phyloP scores from a whole-genome alignment of 2,329 filamentous ascomycete genomes.

The Nemania sp. region DNA sequence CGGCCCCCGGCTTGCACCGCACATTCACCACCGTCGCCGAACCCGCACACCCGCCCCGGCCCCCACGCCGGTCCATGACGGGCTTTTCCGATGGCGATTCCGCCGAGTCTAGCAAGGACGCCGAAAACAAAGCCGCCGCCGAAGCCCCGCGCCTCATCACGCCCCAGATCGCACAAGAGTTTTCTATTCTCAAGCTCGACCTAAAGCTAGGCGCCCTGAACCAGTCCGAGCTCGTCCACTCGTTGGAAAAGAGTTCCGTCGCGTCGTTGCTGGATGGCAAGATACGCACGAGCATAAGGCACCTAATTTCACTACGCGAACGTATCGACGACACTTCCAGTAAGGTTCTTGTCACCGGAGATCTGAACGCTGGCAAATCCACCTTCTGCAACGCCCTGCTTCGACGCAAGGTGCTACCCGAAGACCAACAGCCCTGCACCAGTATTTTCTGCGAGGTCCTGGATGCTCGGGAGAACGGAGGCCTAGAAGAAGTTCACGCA shows the following conservation, averaged over 20 bases:
- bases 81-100: slow-evolving; percentile 69
- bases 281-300: slow-evolving; percentile 92
- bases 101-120: slow-evolving; percentile 79
- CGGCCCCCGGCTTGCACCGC: slow-evolving; percentile 72
- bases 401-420: slow-evolving; percentile 89
- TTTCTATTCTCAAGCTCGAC: slow-evolving; percentile 94
- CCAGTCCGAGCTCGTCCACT: slow-evolving; percentile 92
- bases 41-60: slow-evolving; percentile 58
- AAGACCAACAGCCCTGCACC: slow-evolving; percentile 98
- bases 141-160: slow-evolving; percentile 85
- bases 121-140: slow-evolving; percentile 68
- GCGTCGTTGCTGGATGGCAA: slow-evolving; percentile 92
- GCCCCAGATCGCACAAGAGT: slow-evolving; percentile 93
- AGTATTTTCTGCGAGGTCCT: slow-evolving; percentile 98
- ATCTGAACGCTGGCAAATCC: slow-evolving; percentile 96
- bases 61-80: slow-evolving; percentile 78
- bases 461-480: slow-evolving; percentile 89
- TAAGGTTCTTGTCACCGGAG: slow-evolving; percentile 95
- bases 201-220: slow-evolving; percentile 88
- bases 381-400: slow-evolving; percentile 99
- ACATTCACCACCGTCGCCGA: slow-evolving; percentile 71
- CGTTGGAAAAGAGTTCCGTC: slow-evolving; percentile 90
- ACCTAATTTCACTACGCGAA: slow-evolving; percentile 86
- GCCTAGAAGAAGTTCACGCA: slow-evolving; percentile 94
- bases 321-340: slow-evolving; percentile 97